Evolutionary conservation across 2,329 filamentous ascomycete species (phyloP).

Genomic region (Triangularia setosa): DNA sequence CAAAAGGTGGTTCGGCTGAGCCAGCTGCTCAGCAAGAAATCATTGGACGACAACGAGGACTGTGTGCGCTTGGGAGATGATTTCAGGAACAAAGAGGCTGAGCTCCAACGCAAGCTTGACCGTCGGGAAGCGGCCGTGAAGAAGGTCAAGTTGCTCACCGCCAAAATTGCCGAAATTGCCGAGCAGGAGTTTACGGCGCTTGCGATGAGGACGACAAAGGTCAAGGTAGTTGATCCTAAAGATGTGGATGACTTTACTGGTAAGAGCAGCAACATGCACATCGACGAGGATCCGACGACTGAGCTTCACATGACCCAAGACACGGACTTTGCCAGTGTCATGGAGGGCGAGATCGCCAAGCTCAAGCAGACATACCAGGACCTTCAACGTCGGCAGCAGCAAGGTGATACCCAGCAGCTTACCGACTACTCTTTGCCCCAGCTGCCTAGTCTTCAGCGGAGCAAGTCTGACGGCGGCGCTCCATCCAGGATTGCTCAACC

Average conservation of each 20-base stretch:
- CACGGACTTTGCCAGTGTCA: slow-evolving; percentile 32
- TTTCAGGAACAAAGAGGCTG: slow-evolving; percentile 22
- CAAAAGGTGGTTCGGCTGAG: slow-evolving; percentile 24
- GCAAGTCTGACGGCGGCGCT: slow-evolving; percentile 21
- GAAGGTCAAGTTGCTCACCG: slow-evolving; percentile 27
- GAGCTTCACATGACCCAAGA: slow-evolving; percentile 35
- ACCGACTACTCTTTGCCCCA: slow-evolving; percentile 30
- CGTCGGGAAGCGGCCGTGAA: slow-evolving; percentile 29
- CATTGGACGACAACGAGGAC: slow-evolving; percentile 24
- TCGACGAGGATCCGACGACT: slow-evolving; percentile 36
- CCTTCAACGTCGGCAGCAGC: slow-evolving; percentile 24
- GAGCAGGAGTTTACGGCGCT: slow-evolving; percentile 26
- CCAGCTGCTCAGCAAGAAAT: slow-evolving; percentile 23
- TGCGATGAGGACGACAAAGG: slow-evolving; percentile 4
- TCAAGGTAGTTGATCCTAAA: slow-evolving; percentile 32
- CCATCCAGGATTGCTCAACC: slow-evolving; percentile 21
- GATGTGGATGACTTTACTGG: slow-evolving; percentile 33
- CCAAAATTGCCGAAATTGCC: slow-evolving; percentile 26
- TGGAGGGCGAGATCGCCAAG: slow-evolving; percentile 29
- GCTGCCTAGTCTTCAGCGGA: slow-evolving; percentile 21
- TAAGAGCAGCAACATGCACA: slow-evolving; percentile 33
- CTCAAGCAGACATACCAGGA: slow-evolving; percentile 27
- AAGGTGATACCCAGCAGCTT: slow-evolving; percentile 25
- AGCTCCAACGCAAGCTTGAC: slow-evolving; percentile 30
- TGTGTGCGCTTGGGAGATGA: slow-evolving; percentile 25